A percentile compares a stretch with the other conserved stretches of the same genome.
Evolutionary conservation across 805 yeast species (phyloP).

Genomic region (Starmerella bombi): DNA sequence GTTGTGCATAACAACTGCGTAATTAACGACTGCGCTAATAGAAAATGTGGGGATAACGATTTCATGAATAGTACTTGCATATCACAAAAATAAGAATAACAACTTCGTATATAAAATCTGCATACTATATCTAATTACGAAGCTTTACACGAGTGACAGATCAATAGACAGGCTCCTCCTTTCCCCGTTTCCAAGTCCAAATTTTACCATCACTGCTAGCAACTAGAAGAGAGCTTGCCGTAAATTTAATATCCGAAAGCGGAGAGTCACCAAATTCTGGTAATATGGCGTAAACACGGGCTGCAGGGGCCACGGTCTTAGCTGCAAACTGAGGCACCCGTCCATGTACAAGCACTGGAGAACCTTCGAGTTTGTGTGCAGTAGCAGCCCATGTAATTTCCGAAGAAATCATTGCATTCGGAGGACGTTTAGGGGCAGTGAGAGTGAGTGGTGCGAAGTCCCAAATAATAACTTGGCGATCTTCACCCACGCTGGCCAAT

Average conservation of each 20-base stretch:
- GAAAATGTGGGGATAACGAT: too few relatives aligned
- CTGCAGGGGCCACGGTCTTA: conserved; percentile 23
- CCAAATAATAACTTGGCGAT: conserved; percentile 40
- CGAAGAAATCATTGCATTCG: background rate
- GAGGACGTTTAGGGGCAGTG: conserved; percentile 12
- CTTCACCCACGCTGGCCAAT: conserved; percentile 44
- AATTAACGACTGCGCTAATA: too few relatives aligned
- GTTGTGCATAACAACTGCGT: too few relatives aligned
- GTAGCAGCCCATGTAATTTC: conserved; percentile 4
- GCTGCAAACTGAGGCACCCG: conserved; percentile 21
- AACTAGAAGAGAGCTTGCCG: conserved; percentile 19
- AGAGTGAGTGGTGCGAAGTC: conserved; percentile 39
- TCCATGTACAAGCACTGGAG: conserved; percentile 17
- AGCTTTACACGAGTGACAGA: too few relatives aligned
- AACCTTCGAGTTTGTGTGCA: conserved; percentile 5
- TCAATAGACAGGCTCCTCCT: too few relatives aligned
- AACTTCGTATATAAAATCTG: too few relatives aligned
- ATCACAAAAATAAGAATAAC: too few relatives aligned
- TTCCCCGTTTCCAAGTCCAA: conserved; percentile 23
- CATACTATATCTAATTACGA: too few relatives aligned
- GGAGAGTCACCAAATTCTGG: conserved; percentile 22
- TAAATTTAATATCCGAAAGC: conserved; percentile 22
- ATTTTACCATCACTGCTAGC: conserved; percentile 26
- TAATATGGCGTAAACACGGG: conserved; percentile 19
- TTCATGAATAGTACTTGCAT: too few relatives aligned